phyloP scores from a whole-genome alignment of 2,329 filamentous ascomycete genomes.

The Phyllosticta ampelicida region DNA sequence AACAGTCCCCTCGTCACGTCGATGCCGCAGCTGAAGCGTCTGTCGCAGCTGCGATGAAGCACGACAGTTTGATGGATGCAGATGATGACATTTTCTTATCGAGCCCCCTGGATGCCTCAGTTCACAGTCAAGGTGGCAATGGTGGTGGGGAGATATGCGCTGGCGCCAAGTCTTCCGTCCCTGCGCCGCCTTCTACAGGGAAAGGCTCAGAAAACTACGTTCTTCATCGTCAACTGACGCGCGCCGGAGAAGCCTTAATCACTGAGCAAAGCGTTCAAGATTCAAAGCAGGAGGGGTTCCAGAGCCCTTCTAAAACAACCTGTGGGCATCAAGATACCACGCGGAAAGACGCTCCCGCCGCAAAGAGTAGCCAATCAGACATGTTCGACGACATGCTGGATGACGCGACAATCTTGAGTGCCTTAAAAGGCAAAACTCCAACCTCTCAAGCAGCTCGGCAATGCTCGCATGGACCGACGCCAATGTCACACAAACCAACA shows the following conservation, averaged over 20 bases:
- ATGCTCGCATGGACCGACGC: constrained; percentile 16
- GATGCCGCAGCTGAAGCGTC: background rate
- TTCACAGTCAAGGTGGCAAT: background rate
- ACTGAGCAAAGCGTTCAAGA: background rate
- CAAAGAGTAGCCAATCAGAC: background rate
- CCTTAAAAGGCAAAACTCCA: constrained; percentile 13
- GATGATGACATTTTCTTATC: background rate
- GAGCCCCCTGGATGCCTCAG: background rate
- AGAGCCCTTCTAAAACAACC: background rate
- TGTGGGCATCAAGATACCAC: background rate
- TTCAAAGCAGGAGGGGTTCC: background rate
- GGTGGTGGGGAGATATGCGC: background rate
- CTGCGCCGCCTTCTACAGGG: background rate
- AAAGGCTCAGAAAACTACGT: background rate
- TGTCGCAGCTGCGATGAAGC: background rate
- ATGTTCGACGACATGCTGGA: background rate
- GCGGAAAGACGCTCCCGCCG: background rate
- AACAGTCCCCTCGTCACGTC: background rate
- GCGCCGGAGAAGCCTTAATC: background rate
- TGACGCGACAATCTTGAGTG: constrained; percentile 18
- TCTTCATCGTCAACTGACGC: background rate
- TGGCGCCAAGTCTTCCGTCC: background rate
- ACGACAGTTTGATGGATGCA: background rate
- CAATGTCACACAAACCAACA: constrained; percentile 13
- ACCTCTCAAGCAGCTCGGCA: constrained; percentile 13